These are phyloP conservation scores for Insectozyma bohioensis DNA, from an alignment of 1,139 yeast genomes.

Conservation along the genomic window DNA sequence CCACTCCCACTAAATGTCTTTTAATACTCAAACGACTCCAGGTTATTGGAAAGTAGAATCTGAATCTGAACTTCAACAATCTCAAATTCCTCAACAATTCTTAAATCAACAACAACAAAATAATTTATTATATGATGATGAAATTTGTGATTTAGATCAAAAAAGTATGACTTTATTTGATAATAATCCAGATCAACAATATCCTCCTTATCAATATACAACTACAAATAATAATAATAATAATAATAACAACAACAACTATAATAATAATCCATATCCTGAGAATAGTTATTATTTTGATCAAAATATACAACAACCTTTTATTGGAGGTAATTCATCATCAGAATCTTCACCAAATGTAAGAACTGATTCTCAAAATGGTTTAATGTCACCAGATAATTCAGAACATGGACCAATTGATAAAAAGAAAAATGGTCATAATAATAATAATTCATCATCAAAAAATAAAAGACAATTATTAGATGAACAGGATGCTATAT, in stretches of 20 bases:
- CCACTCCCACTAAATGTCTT: slow-evolving; percentile 7
- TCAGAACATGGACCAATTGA: slow-evolving; percentile 8
- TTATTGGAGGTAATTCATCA: slow-evolving; percentile 5
- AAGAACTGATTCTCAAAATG: slow-evolving; percentile 3
- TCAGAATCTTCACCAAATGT: slow-evolving; percentile 14
- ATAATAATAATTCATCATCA: slow-evolving; percentile 1
- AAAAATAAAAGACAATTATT: slow-evolving; percentile 25
- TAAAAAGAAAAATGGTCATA: not conserved
- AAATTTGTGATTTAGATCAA: slow-evolving; percentile 15
- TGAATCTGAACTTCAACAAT: slow-evolving; percentile 1
- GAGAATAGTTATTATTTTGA: not conserved
- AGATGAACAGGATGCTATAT: slow-evolving; percentile 40
- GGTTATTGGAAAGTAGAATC: slow-evolving; percentile 7
- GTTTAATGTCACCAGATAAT: slow-evolving; percentile 12
- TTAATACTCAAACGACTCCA: slow-evolving; percentile 9
- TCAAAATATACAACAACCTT: slow-evolving; percentile 2
- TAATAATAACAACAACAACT: not conserved
- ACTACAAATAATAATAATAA: not conserved
- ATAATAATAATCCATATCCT: not conserved
- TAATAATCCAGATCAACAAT: slow-evolving; percentile 3
- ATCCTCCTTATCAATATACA: slow-evolving; percentile 1
- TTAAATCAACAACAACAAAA: slow-evolving; percentile 3
- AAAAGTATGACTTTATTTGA: slow-evolving; percentile 14
- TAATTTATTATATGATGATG: slow-evolving; percentile 8
- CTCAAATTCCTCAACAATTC: not conserved